Conservation (phyloP, 1,284 basidiomycete genomes). For the Ceraceosorus bombacis region DNA sequence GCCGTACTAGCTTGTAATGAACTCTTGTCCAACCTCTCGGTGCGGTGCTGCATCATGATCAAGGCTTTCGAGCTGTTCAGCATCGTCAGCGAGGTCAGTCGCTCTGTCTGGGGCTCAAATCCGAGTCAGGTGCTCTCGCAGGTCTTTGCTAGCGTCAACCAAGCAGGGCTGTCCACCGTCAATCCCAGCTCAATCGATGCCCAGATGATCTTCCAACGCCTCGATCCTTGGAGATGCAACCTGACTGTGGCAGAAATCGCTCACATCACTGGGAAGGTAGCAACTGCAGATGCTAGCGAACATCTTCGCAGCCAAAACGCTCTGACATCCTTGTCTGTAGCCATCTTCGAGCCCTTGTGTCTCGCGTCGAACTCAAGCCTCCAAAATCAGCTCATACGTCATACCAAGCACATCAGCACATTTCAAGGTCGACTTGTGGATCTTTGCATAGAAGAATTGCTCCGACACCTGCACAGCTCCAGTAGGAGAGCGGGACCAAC, state of each 20-base stretch:
- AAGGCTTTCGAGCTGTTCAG: slow-evolving; percentile 5
- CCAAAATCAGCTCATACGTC: slow-evolving; percentile 20
- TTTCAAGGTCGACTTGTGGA: neutral
- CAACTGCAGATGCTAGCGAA: neutral
- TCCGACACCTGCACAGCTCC: neutral
- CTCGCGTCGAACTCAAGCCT: neutral
- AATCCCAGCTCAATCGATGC: neutral
- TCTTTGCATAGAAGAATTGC: neutral
- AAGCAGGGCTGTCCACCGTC: slow-evolving; percentile 12
- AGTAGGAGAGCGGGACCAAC: too few relatives aligned
- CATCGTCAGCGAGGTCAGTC: slow-evolving; percentile 18
- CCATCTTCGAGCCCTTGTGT: neutral
- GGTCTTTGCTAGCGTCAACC: slow-evolving; percentile 17
- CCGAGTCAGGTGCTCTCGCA: slow-evolving; percentile 14
- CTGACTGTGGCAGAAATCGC: neutral
- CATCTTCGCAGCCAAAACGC: slow-evolving; percentile 1
- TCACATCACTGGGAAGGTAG: neutral
- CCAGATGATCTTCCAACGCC: neutral
- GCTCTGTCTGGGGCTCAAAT: slow-evolving; percentile 23
- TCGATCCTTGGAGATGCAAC: neutral
- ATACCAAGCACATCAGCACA: slow-evolving; percentile 17
- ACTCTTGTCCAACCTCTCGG: too few relatives aligned
- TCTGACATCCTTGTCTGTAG: neutral
- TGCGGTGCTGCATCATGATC: too few relatives aligned
- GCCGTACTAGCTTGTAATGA: too few relatives aligned